Conservation (phyloP, 371 early-diverging fungal genomes). For the Apophysomyces ossiformis region DNA sequence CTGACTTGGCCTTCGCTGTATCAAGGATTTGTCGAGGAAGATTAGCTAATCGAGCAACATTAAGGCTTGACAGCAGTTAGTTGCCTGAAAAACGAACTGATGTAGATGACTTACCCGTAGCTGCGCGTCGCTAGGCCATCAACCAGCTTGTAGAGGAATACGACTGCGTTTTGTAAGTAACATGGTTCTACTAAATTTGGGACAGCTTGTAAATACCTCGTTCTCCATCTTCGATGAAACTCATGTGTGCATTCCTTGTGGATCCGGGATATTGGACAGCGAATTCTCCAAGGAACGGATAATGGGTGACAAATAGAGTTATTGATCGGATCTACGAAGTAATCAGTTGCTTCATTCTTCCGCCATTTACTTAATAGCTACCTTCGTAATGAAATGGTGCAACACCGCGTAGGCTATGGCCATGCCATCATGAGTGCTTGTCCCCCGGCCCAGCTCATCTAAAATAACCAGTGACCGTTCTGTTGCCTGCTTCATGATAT, state of each 20-base stretch:
- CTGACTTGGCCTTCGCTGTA: constrained; percentile 62
- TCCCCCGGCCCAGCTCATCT: constrained; percentile 99
- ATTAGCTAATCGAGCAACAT: constrained; percentile 82
- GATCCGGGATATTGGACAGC: constrained; percentile 46
- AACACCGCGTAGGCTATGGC: constrained; percentile 92
- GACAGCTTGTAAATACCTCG: constrained; percentile 18
- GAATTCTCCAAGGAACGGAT: constrained; percentile 61
- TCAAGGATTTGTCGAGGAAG: constrained; percentile 61
- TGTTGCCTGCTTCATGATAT: constrained; percentile 74
- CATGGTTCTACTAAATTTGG: neutral
- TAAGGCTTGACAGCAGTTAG: constrained; percentile 53
- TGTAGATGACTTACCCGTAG: constrained; percentile 64
- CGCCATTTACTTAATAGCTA: constrained; percentile 30
- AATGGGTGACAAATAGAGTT: constrained; percentile 78
- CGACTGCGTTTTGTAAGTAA: constrained; percentile 46
- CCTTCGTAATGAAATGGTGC: constrained; percentile 71
- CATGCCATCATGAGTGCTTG: constrained; percentile 91
- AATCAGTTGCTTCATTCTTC: neutral
- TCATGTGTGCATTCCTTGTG: constrained; percentile 72
- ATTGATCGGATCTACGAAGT: constrained; percentile 42
- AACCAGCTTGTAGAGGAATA: constrained; percentile 88
- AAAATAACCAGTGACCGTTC: constrained; percentile 82
- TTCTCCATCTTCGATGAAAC: constrained; percentile 59
- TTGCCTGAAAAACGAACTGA: constrained; percentile 2
- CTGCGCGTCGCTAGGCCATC: constrained; percentile 77